Evolutionary conservation across 805 yeast genomes (phyloP), one percentile per base, ranked within the genome.

Genomic region (Yarrowia keelungensis): DNA sequence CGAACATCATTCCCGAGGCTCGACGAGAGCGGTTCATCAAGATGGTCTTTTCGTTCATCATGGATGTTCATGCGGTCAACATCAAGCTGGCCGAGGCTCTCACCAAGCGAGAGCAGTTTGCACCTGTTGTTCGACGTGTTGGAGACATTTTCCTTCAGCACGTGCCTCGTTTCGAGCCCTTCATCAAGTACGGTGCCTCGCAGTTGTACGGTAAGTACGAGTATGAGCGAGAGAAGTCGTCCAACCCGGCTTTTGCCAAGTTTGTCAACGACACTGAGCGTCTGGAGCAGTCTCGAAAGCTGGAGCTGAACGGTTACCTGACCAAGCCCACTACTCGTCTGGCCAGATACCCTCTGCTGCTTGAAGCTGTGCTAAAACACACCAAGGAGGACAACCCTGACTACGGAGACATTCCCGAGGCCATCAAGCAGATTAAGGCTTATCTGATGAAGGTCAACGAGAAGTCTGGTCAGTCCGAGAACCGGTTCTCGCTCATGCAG

Each of bases 321-420:
- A 91, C 97, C 8, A 96, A 94, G 75, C 98, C 98, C 65, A 93
- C 97, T 1, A 92, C 97, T 15, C 86, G 99, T 76, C 92, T 97
- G 41, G 98, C 98, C 10, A 83, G 98, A 72, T 95, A 95, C 79
- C 97, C 97, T 72, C 80, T 95, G 62, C 82, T 95, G 69, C 82
- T 94, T 26, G 88, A 86, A 69, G 95, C 94, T 59, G 90, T 95
- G 43, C 81, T 91, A 72, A 94, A 95, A 76, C 86, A 87, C 71
- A 92, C 98, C 0, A 85, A 84, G 67, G 88, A 89, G n/a, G 90
- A 87, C 35, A 84, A 87, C 8, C 87, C 91, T 0, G 97, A 93
- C 72, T 85, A 84, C 74, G 85, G 84, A 67, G 85, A 88, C 72
- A 81, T 95, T 69, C 82, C 85, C 32, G 87, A 86, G 71, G 96